A percentile compares a stretch with the other conserved stretches of the same genome.
Conservation (phyloP, 208 protist genomes). For the Trypanosoma cruzi region DNA sequence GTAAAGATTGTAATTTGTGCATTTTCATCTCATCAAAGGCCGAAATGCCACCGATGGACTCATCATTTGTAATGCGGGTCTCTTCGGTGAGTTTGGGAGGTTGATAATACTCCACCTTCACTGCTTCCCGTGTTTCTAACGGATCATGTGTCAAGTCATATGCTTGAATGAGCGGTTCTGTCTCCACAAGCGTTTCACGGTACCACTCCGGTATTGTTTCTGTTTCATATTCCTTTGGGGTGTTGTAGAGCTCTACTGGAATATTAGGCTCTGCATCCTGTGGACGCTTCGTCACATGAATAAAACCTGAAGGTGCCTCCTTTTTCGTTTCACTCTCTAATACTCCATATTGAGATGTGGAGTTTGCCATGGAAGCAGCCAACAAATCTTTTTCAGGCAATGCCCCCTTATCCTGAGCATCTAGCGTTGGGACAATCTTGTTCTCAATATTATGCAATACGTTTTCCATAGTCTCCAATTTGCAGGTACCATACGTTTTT, state of each 20-base stretch:
- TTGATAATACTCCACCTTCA: slow-evolving; percentile 60
- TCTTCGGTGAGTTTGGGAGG: slow-evolving; percentile 56
- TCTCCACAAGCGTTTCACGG: slow-evolving; percentile 73
- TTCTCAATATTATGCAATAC: slow-evolving; percentile 27
- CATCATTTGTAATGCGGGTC: slow-evolving; percentile 77
- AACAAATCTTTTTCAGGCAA: not conserved
- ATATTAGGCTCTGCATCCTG: slow-evolving; percentile 63
- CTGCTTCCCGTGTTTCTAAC: slow-evolving; percentile 44
- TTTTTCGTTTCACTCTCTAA: not conserved
- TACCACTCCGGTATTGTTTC: slow-evolving; percentile 85
- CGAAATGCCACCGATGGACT: slow-evolving; percentile 58
- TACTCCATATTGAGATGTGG: not conserved
- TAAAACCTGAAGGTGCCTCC: slow-evolving; percentile 36
- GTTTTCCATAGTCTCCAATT: slow-evolving; percentile 2
- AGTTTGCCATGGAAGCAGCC: not conserved
- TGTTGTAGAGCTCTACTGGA: slow-evolving; percentile 69
- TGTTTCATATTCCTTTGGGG: slow-evolving; percentile 57
- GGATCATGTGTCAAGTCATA: slow-evolving; percentile 86
- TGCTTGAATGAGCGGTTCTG: slow-evolving; percentile 70
- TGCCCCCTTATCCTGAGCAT: not conserved
- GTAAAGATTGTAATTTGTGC: slow-evolving; percentile 69
- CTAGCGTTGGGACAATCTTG: not conserved
- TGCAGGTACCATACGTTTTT: slow-evolving; percentile 19
- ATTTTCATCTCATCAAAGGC: slow-evolving; percentile 88
- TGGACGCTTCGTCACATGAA: slow-evolving; percentile 62